Conservation (phyloP, 2,329 filamentous ascomycete genomes). For the Alternaria solani region DNA sequence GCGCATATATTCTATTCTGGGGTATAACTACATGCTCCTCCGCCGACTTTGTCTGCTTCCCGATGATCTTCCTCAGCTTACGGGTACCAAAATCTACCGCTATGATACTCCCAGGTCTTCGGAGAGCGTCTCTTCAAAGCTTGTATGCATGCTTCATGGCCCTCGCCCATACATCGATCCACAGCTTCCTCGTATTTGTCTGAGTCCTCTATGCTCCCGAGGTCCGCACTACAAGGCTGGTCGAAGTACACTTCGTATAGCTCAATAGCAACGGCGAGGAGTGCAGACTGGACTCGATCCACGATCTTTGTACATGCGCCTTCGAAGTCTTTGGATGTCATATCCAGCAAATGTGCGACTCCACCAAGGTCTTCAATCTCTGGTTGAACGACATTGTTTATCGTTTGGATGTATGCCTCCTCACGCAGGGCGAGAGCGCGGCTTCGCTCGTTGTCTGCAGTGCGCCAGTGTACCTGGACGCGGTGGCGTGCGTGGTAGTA, state of each 20-base stretch:
- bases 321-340: neutral
- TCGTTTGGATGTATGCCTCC: neutral
- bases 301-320: neutral
- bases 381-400: neutral
- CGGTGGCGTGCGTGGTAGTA: neutral
- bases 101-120: neutral
- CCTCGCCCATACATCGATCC: neutral
- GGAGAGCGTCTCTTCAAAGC: neutral
- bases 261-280: neutral
- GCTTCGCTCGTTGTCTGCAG: neutral
- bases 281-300: neutral
- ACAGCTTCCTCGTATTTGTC: neutral
- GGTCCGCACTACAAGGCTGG: neutral
- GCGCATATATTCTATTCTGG: neutral
- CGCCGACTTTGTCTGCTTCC: neutral
- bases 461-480: neutral
- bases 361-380: neutral
- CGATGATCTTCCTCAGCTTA: no score
- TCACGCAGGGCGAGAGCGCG: neutral
- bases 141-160: neutral
- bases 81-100: neutral
- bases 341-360: neutral
- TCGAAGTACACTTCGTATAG: neutral
- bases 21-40: neutral
- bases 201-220: neutral